Conservation (phyloP, 1,284 basidiomycete genomes). For the Malassezia sp. region DNA sequence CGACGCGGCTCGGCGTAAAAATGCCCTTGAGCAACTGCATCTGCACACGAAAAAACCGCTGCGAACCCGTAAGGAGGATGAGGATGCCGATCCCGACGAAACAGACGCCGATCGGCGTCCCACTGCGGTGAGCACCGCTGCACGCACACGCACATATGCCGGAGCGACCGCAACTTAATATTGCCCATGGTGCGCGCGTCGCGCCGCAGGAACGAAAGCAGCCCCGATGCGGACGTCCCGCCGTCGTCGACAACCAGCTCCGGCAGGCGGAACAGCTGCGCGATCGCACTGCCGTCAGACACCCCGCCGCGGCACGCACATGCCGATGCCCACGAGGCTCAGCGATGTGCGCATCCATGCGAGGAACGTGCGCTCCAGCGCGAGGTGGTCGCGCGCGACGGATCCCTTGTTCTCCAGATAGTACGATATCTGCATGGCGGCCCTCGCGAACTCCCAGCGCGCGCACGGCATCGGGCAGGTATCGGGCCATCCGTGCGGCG, state of each 20-base stretch:
- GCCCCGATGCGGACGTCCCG: not conserved
- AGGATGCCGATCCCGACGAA: slow-evolving; percentile 33
- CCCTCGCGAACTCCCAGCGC: too few species aligned
- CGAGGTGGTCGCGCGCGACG: slow-evolving; percentile 46
- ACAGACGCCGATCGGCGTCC: slow-evolving; percentile 31
- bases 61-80: slow-evolving; percentile 21
- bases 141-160: not conserved
- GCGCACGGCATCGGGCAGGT: not conserved
- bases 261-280: slow-evolving; percentile 42
- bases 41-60: slow-evolving; percentile 33
- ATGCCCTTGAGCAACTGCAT: slow-evolving; percentile 23
- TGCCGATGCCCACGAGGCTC: slow-evolving; percentile 34
- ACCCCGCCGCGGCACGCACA: slow-evolving; percentile 20
- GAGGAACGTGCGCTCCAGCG: slow-evolving; percentile 44
- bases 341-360: slow-evolving; percentile 47
- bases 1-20: slow-evolving; percentile 28
- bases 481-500: not conserved
- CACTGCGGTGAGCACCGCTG: slow-evolving; percentile 6
- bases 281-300: slow-evolving; percentile 22
- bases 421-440: slow-evolving; percentile 9
- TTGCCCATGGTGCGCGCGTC: not conserved
- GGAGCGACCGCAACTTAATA: not conserved
- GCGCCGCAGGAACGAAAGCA: not conserved
- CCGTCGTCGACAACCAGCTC: slow-evolving; percentile 18
- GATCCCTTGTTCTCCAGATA: slow-evolving; percentile 41